Percentiles rank a stretch among this genome's conserved stretches.
These are phyloP conservation scores for Verticillium tricorpus DNA, from an alignment of 2,329 filamentous ascomycete genomes.

Conservation along the genomic window DNA sequence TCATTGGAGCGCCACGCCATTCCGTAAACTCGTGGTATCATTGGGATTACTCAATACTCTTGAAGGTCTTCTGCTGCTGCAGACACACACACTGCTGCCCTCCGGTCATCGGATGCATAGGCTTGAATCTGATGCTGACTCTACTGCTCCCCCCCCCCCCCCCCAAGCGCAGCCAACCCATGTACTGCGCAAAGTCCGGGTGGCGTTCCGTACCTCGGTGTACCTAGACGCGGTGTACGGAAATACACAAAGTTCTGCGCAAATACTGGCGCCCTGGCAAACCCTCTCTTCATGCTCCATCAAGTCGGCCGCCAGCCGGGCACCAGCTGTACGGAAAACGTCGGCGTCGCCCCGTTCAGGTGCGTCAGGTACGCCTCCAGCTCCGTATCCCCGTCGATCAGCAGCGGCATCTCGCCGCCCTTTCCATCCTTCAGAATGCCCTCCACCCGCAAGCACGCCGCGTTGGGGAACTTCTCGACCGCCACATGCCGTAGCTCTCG, in stretches of 20 bases:
- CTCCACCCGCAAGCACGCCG: slow-evolving; percentile 56
- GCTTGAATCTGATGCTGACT: too few relatives aligned
- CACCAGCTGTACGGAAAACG: slow-evolving; percentile 36
- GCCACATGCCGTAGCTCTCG: slow-evolving; percentile 60
- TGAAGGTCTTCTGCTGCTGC: background rate
- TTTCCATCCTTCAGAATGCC: slow-evolving; percentile 58
- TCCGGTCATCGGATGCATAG: background rate
- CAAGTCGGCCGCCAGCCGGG: slow-evolving; percentile 9
- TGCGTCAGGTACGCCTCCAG: slow-evolving; percentile 67
- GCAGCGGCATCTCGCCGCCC: slow-evolving; percentile 57
- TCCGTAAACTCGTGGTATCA: background rate
- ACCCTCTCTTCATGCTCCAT: background rate
- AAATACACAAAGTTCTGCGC: too few relatives aligned
- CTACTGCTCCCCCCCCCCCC: too few relatives aligned
- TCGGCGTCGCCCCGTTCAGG: slow-evolving; percentile 41
- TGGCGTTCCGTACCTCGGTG: too few relatives aligned
- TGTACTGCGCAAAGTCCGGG: too few relatives aligned
- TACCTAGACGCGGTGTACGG: too few relatives aligned
- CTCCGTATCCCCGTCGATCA: slow-evolving; percentile 68
- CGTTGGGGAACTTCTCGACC: slow-evolving; percentile 55
- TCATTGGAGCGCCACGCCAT: background rate
- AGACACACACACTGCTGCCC: background rate
- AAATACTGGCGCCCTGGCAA: too few relatives aligned
- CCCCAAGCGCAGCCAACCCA: too few relatives aligned
- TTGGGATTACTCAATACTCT: background rate